These are phyloP conservation scores for Afroboletus lepidellus DNA, from an alignment of 1,284 basidiomycete genomes.

Conservation along the genomic window DNA sequence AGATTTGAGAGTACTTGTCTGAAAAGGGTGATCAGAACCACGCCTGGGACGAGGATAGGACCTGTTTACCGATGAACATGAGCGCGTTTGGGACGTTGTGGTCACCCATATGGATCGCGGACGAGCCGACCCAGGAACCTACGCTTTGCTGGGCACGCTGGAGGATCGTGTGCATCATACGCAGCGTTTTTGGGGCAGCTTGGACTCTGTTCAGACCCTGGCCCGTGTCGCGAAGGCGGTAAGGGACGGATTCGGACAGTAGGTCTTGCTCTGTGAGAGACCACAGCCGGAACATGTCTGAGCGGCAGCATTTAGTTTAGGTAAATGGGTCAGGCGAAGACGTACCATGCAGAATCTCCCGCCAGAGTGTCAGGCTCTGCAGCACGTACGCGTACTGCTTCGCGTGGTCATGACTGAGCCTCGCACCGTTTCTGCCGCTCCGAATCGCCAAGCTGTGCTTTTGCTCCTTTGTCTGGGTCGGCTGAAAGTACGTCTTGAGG, in stretches of 20 bases:
- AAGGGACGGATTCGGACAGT: slow-evolving; percentile 66
- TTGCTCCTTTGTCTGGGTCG: slow-evolving; percentile 59
- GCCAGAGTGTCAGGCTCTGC: slow-evolving; percentile 80
- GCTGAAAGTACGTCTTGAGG: slow-evolving; percentile 72
- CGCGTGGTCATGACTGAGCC: slow-evolving; percentile 76
- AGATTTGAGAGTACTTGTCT: slow-evolving; percentile 86
- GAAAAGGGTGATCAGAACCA: background rate
- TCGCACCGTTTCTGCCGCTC: slow-evolving; percentile 71
- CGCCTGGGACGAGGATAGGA: background rate
- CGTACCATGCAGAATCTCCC: slow-evolving; percentile 77
- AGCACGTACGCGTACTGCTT: slow-evolving; percentile 81
- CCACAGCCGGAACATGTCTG: slow-evolving; percentile 85
- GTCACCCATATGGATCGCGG: slow-evolving; percentile 63
- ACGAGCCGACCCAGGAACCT: slow-evolving; percentile 74
- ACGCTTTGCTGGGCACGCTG: slow-evolving; percentile 76
- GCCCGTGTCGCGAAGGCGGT: slow-evolving; percentile 78
- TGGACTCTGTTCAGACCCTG: slow-evolving; percentile 84
- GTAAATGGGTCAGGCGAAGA: background rate
- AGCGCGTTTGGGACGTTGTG: slow-evolving; percentile 86
- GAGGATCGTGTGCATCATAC: slow-evolving; percentile 81
- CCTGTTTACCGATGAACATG: slow-evolving; percentile 63
- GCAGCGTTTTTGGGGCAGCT: slow-evolving; percentile 76
- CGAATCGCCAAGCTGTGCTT: slow-evolving; percentile 72
- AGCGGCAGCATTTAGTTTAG: slow-evolving; percentile 1
- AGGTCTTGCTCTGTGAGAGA: slow-evolving; percentile 75